Percentiles rank a stretch among this genome's conserved stretches.
Conservation (phyloP, 2,329 filamentous ascomycete genomes). For the Aureobasidium sp. region DNA sequence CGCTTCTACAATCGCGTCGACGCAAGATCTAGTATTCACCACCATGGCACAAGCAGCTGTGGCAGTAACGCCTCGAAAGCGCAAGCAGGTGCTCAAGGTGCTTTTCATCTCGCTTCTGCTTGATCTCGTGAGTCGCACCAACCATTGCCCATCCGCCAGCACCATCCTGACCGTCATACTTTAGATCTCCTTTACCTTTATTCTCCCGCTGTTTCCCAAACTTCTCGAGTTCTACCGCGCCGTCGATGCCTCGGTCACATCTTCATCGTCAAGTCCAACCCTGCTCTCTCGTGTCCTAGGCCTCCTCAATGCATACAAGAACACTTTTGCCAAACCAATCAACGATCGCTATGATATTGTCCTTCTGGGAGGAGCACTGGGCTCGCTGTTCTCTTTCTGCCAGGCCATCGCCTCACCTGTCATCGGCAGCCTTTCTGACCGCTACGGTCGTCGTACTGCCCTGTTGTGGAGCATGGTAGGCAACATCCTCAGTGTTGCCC, state of each 20-base stretch:
- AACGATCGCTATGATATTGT: slow-evolving; percentile 97
- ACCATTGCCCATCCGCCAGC: background rate
- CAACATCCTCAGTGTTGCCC: slow-evolving; percentile 84
- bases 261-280: slow-evolving; percentile 43
- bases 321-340: slow-evolving; percentile 83
- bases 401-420: slow-evolving; percentile 89
- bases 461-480: slow-evolving; percentile 87
- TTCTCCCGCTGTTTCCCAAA: slow-evolving; percentile 90
- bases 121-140: slow-evolving; percentile 54
- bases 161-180: slow-evolving; percentile 30
- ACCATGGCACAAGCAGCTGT: slow-evolving; percentile 8
- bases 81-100: slow-evolving; percentile 78
- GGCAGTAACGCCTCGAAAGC: slow-evolving; percentile 28
- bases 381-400: slow-evolving; percentile 86
- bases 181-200: slow-evolving; percentile 97
- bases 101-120: slow-evolving; percentile 84
- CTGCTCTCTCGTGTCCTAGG: slow-evolving; percentile 71
- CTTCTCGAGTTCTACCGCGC: slow-evolving; percentile 94
- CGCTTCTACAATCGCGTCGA: background rate
- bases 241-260: slow-evolving; percentile 55
- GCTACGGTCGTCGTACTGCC: slow-evolving; percentile 77
- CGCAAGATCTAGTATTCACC: background rate
- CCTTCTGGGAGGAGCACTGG: slow-evolving; percentile 83
- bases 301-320: slow-evolving; percentile 90
- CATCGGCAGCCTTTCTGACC: slow-evolving; percentile 83